Percentiles rank a stretch among this genome's conserved stretches.
These are phyloP conservation scores for Globisporangium heterothallicum DNA, from an alignment of 352 stramenopile genomes.

Conservation along the genomic window DNA sequence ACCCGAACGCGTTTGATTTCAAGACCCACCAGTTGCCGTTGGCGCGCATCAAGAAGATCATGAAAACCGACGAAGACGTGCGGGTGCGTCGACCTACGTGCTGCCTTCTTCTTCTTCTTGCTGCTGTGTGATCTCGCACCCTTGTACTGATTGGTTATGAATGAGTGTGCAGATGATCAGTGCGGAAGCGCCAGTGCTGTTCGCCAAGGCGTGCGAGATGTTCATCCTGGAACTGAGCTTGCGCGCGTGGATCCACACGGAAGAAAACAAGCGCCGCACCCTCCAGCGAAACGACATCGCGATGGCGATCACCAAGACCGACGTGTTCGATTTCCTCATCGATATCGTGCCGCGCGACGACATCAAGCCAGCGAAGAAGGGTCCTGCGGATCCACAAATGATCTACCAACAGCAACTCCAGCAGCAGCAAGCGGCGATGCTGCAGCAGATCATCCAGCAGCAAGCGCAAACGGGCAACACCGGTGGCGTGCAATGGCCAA, in stretches of 20 bases:
- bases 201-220: constrained; percentile 94
- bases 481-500: constrained; percentile 55
- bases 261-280: constrained; percentile 91
- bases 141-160: neutral
- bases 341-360: constrained; percentile 88
- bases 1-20: constrained; percentile 82
- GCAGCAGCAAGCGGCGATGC: constrained; percentile 84
- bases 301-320: constrained; percentile 87
- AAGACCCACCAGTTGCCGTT: constrained; percentile 89
- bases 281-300: constrained; percentile 89
- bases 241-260: constrained; percentile 86
- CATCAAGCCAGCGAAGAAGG: constrained; percentile 86
- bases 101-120: neutral
- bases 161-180: constrained; percentile 83
- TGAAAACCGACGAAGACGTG: constrained; percentile 94
- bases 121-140: neutral
- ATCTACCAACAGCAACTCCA: constrained; percentile 87
- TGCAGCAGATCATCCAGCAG: constrained; percentile 84
- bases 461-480: constrained; percentile 59
- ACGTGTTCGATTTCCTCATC: constrained; percentile 92
- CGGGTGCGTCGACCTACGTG: constrained; percentile 31
- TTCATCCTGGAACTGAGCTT: constrained; percentile 91
- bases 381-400: constrained; percentile 57
- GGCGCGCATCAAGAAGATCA: constrained; percentile 94
- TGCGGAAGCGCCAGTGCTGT: constrained; percentile 88